phyloP scores from a whole-genome alignment of 139 green algal genomes.

The Auxenochlorella protothecoides region DNA sequence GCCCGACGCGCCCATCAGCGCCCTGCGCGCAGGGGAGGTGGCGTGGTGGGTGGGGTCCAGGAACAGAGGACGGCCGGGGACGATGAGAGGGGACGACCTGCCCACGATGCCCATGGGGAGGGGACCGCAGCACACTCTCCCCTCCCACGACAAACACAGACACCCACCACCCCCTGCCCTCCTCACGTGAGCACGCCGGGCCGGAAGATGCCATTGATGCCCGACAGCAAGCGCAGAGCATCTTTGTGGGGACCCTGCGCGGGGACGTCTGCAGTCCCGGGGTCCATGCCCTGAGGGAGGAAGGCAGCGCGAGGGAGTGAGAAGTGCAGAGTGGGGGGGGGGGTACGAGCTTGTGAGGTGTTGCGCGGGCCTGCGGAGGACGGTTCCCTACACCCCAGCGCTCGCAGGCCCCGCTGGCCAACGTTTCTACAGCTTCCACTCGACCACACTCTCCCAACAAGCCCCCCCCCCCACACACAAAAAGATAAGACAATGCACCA shows the following conservation, averaged over 20 bases:
- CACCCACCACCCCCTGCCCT: neutral
- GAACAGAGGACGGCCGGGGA: neutral
- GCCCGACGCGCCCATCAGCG: constrained; percentile 17
- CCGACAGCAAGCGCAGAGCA: constrained; percentile 19
- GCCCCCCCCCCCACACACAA: too few species aligned
- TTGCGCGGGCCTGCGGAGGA: neutral
- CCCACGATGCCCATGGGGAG: neutral
- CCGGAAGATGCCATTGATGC: constrained; percentile 32
- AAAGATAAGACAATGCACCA: too few species aligned
- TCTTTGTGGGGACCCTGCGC: neutral
- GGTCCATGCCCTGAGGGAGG: neutral
- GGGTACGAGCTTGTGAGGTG: neutral
- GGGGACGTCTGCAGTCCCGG: neutral
- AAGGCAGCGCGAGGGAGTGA: neutral
- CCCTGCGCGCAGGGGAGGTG: neutral
- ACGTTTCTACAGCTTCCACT: too few species aligned
- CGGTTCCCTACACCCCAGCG: neutral
- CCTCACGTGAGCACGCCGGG: constrained; percentile 14
- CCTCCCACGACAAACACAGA: neutral
- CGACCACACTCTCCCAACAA: too few species aligned
- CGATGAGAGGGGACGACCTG: neutral
- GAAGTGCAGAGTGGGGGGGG: neutral
- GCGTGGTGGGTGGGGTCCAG: constrained; percentile 2
- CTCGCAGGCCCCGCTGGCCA: neutral
- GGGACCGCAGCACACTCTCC: neutral